Percentiles rank a stretch among this genome's conserved stretches.
Conservation (phyloP, 1,284 basidiomycete genomes). For the Cryptococcus amylolentus region DNA sequence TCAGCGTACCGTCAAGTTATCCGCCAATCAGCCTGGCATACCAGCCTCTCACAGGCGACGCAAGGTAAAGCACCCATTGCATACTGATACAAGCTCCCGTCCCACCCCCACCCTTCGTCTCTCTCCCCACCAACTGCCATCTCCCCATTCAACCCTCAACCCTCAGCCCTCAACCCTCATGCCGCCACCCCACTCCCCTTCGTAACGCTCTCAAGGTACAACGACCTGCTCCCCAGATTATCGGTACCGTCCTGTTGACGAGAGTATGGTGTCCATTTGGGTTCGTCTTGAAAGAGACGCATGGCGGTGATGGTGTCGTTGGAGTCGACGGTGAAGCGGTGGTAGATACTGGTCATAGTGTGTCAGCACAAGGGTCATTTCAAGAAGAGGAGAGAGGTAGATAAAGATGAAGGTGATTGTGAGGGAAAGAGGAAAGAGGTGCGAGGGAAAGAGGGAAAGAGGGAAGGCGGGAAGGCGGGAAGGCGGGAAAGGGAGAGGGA, state of each 20-base stretch:
- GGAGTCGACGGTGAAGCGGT: conserved; percentile 77
- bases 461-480: neutral
- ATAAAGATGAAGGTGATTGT: neutral
- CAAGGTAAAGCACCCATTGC: no score
- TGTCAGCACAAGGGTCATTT: conserved; percentile 2
- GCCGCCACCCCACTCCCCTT: no score
- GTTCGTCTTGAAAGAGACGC: conserved; percentile 81
- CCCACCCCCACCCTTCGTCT: no score
- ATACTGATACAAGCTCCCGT: no score
- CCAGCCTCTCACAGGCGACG: no score
- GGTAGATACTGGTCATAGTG: conserved; percentile 59
- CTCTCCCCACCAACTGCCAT: no score
- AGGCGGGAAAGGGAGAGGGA: neutral
- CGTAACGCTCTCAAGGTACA: conserved; percentile 55
- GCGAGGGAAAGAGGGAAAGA: neutral
- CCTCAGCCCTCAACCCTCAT: no score
- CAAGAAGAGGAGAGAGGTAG: neutral
- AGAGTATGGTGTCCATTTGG: conserved; percentile 77
- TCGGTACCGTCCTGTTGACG: conserved; percentile 61
- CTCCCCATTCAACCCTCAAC: no score
- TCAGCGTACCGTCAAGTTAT: no score
- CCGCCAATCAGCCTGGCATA: no score
- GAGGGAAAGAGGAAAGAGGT: neutral
- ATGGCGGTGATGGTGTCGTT: conserved; percentile 65
- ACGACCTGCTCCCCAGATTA: conserved; percentile 58